Conservation (phyloP, 768 basidiomycete species). For the Boletales sp. region DNA sequence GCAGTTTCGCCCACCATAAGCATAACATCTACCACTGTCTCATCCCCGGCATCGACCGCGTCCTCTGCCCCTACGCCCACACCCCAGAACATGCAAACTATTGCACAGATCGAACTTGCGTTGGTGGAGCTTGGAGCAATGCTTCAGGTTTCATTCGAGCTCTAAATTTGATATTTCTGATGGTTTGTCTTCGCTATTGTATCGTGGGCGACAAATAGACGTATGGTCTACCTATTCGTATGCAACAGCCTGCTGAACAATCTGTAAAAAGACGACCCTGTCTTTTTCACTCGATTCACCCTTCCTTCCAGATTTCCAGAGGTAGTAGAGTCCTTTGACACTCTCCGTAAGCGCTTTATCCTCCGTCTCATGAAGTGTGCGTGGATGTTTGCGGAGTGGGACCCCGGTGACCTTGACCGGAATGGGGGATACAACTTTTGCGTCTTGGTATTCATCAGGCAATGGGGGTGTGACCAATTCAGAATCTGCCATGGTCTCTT, state of each 20-base stretch:
- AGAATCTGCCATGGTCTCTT: slow-evolving; percentile 19
- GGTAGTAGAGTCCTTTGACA: slow-evolving; percentile 52
- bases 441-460: slow-evolving; percentile 6
- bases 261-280: slow-evolving; percentile 30
- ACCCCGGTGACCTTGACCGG: slow-evolving; percentile 11
- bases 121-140: slow-evolving; percentile 23
- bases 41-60: slow-evolving; percentile 8
- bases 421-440: slow-evolving; percentile 13
- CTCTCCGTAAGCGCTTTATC: slow-evolving; percentile 47
- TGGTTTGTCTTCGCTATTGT: too few species aligned
- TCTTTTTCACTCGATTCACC: slow-evolving; percentile 18
- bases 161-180: background rate
- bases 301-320: slow-evolving; percentile 50
- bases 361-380: slow-evolving; percentile 11
- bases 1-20: slow-evolving; percentile 6
- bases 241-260: slow-evolving; percentile 31
- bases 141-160: slow-evolving; percentile 11
- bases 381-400: slow-evolving; percentile 2
- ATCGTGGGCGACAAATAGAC: background rate
- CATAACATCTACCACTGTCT: background rate
- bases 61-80: slow-evolving; percentile 14
- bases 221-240: slow-evolving; percentile 9
- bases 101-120: slow-evolving; percentile 23
- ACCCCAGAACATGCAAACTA: slow-evolving; percentile 18
- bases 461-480: slow-evolving; percentile 23